phyloP scores from a whole-genome alignment of 176 grass and related monocot genomes.

The Rhynchospora pubera region DNA sequence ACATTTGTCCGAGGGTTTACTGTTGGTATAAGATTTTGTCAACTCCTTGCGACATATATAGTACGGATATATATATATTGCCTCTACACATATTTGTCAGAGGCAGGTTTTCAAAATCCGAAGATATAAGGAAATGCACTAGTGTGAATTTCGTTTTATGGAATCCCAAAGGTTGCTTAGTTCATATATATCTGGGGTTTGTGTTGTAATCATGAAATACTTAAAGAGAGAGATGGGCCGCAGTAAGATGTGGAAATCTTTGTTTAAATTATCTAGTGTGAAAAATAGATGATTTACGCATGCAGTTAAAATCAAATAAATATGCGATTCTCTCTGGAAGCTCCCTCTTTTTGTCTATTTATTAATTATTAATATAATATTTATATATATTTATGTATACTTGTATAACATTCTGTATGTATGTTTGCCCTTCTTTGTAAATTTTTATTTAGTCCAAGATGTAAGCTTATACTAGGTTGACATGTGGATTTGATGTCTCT shows the following conservation, averaged over 20 bases:
- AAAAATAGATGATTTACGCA: constrained; percentile 16
- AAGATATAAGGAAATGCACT: constrained; percentile 40
- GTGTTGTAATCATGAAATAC: constrained; percentile 26
- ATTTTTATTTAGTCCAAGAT: neutral
- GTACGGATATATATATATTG: constrained; percentile 37
- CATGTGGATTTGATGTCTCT: neutral
- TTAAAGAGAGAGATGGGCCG: constrained; percentile 35
- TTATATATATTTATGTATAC: neutral
- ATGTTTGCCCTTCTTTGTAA: neutral
- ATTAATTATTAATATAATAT: too few relatives aligned
- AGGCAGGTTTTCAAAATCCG: constrained; percentile 31
- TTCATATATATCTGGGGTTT: constrained; percentile 62
- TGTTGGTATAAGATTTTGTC: constrained; percentile 58
- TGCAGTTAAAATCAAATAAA: neutral
- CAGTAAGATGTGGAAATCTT: constrained; percentile 4
- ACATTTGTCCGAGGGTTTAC: constrained; percentile 57
- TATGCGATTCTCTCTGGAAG: neutral
- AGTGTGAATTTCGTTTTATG: constrained; percentile 47
- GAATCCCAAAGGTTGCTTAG: constrained; percentile 43
- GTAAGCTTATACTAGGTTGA: neutral
- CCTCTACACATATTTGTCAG: constrained; percentile 42
- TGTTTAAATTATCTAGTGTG: neutral
- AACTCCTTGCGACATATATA: constrained; percentile 43
- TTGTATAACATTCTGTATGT: neutral
- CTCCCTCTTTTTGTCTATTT: neutral